Evolutionary conservation across 371 early-diverging fungal species (phyloP), one percentile per base, ranked within the genome.

Genomic region (Gilbertella persicaria): DNA sequence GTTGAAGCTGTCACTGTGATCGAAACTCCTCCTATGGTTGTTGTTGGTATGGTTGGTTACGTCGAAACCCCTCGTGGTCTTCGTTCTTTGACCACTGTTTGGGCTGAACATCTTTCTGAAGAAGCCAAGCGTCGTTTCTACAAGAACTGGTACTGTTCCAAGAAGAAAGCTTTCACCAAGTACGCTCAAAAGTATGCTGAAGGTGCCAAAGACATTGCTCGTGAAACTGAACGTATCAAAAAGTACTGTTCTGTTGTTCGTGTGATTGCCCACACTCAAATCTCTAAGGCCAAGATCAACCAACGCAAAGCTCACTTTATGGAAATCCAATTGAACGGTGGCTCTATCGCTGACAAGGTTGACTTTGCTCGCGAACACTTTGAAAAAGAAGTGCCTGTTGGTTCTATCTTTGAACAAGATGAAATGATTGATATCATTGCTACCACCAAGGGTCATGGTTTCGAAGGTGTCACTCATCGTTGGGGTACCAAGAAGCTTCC

Each of bases 401-500:
- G 69, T 58, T 87, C 94, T 53, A 89, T 98, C 70, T 97, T 98
- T 77, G 90, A 88, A 71, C 89, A 92, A 80, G 92, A 98, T 76
- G 99, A 99, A 85, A 92, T 96, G 88, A 88, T 99, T 59, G 99
- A 99, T 82, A 80, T 94, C 67, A 97, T 99, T 69, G 98, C 95
- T 67, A 94, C 99, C 53, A 99, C 99, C 82, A 97, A 98, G 87
- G 99, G 99, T 89, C 91, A 98, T 79, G 99, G 99, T 85, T 96
- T 92, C 85, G 92, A 94, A 82, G 99, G 99, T 84, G 97, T 96
- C 72, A 96, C 98, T 59, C 92, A 91, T 73, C 96, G 99, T 90
- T 99, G 97, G 97, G 99, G 99, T 69, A 95, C 96, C 81, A 98
- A 95, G 87, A 99, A 97, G 88, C 92, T 98, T 60, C 99, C 99